A percentile compares a stretch with the other conserved stretches of the same genome.
Evolutionary conservation across 1,284 basidiomycete species (phyloP).

Genomic region (Clitocybe nebularis): DNA sequence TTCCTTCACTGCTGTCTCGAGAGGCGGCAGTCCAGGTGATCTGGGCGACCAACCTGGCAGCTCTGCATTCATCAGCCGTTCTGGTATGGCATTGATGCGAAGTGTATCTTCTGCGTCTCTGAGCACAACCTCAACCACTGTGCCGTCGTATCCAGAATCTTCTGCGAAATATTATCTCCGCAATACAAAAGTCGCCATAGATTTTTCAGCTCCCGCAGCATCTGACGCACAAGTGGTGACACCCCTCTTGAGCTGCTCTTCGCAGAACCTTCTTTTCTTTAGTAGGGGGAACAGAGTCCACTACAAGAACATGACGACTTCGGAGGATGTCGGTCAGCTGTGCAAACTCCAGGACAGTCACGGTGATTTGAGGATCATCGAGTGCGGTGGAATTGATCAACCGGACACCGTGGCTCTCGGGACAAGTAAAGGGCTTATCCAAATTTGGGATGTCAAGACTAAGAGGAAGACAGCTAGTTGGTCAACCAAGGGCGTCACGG

Average conservation of each 20-base stretch:
- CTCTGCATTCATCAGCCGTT: conserved; percentile 21
- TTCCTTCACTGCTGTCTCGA: conserved; percentile 22
- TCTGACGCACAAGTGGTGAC: conserved; percentile 13
- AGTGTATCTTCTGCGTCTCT: conserved; percentile 33
- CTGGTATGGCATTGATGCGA: conserved; percentile 28
- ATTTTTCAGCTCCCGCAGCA: conserved; percentile 30
- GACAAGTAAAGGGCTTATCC: conserved; percentile 44
- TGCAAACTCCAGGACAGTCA: conserved; percentile 43
- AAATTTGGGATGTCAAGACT: conserved; percentile 47
- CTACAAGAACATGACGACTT: conserved; percentile 41
- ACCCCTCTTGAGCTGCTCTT: conserved; percentile 39
- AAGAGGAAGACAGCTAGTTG: conserved; percentile 43
- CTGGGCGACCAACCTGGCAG: conserved; percentile 17
- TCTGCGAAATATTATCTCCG: conserved; percentile 36
- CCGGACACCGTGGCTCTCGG: conserved; percentile 41
- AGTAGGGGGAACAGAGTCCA: conserved; percentile 49
- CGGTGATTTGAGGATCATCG: conserved; percentile 41
- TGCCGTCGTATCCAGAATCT: conserved; percentile 24
- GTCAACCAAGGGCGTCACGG: conserved; percentile 40
- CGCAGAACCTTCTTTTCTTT: conserved; percentile 42
- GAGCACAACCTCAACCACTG: conserved; percentile 21
- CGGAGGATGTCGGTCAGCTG: conserved; percentile 45
- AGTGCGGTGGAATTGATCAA: conserved; percentile 35
- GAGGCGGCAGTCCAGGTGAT: conserved; percentile 21
- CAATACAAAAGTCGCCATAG: conserved; percentile 35